Evolutionary conservation across 2,329 filamentous ascomycete genomes (phyloP).

Genomic region (Teratosphaeria viscida): DNA sequence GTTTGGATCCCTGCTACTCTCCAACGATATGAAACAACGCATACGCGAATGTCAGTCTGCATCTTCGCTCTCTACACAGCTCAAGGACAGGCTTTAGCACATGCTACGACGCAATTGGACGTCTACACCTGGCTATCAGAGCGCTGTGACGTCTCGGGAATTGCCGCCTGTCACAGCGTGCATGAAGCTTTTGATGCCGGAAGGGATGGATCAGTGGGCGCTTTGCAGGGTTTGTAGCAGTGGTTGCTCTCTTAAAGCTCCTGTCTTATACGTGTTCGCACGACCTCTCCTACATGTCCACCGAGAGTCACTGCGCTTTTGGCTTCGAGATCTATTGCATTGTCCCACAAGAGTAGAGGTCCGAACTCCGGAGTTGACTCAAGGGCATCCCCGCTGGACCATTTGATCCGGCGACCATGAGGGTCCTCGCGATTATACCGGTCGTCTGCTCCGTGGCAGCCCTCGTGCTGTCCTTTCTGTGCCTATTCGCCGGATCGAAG

Average conservation of each 20-base stretch:
- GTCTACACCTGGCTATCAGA: background rate
- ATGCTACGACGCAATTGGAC: background rate
- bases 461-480: conserved; percentile 49
- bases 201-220: background rate
- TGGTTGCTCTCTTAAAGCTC: background rate
- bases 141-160: too few relatives aligned
- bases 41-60: background rate
- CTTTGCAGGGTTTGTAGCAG: background rate
- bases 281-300: background rate
- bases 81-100: background rate
- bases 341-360: background rate
- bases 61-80: background rate
- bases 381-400: background rate
- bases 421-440: conserved; percentile 9
- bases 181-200: background rate
- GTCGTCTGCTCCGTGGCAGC: conserved; percentile 36
- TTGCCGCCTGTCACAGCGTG: background rate
- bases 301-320: background rate
- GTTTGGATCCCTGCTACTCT: background rate
- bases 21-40: background rate
- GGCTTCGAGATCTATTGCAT: background rate
- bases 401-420: conserved; percentile 1
- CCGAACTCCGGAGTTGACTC: background rate
- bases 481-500: conserved; percentile 51
- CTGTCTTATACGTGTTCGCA: background rate